Percentiles rank a stretch among this genome's conserved stretches.
phyloP scores from a whole-genome alignment of 306 rosid genomes.

The Fagus sylvatica region DNA sequence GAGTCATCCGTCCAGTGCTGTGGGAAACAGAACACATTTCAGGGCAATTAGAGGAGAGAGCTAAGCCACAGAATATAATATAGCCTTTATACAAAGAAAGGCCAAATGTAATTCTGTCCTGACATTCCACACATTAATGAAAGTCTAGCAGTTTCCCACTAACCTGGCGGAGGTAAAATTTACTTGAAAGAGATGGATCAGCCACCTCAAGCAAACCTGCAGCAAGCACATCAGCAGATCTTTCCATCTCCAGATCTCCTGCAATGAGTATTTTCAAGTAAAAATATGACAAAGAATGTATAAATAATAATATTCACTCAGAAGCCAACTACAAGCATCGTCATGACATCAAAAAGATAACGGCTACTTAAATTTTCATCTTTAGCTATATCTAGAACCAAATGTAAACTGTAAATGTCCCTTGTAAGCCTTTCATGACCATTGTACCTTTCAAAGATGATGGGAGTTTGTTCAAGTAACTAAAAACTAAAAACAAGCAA shows the following conservation, averaged over 20 bases:
- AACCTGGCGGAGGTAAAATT: constrained; percentile 83
- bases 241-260: constrained; percentile 99
- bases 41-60: constrained; percentile 7
- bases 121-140: neutral
- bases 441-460: constrained; percentile 4
- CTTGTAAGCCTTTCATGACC: neutral
- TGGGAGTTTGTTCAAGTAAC: constrained; percentile 13
- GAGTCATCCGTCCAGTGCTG: constrained; percentile 79
- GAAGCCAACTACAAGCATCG: constrained; percentile 11
- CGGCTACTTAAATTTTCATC: constrained; percentile 18
- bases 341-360: constrained; percentile 11
- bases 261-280: constrained; percentile 31
- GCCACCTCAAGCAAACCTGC: constrained; percentile 99
- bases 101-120: neutral
- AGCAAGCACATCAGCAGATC: constrained; percentile 91
- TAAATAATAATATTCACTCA: constrained; percentile 7
- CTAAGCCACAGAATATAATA: constrained; percentile 1
- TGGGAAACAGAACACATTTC: constrained; percentile 8
- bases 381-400: neutral
- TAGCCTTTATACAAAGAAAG: neutral
- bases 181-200: constrained; percentile 88
- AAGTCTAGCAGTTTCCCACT: constrained; percentile 8
- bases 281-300: constrained; percentile 13
- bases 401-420: constrained; percentile 14
- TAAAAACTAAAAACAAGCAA: constrained; percentile 26